Percentiles rank a stretch among this genome's conserved stretches.
These are phyloP conservation scores for Panicum virgatum DNA, from an alignment of 202 grass and related monocot species.

Conservation along the genomic window DNA sequence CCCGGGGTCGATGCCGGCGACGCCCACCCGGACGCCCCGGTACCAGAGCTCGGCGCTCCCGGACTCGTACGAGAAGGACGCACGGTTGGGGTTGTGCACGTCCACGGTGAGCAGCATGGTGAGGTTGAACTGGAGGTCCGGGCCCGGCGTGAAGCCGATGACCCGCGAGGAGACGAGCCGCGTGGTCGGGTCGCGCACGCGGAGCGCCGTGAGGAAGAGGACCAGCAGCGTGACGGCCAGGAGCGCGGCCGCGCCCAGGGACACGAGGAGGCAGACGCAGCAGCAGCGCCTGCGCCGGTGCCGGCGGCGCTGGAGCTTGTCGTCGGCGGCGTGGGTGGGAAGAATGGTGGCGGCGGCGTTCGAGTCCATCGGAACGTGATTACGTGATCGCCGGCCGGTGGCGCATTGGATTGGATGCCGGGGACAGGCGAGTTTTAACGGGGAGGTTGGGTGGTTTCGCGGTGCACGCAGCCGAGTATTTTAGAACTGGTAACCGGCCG, in stretches of 20 bases:
- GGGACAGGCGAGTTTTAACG: not conserved
- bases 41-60: slow-evolving; percentile 46
- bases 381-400: too few relatives aligned
- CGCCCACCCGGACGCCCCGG: slow-evolving; percentile 44
- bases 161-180: slow-evolving; percentile 36
- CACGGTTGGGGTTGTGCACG: slow-evolving; percentile 65
- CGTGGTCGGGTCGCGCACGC: slow-evolving; percentile 44
- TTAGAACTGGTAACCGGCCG: not conserved
- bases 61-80: slow-evolving; percentile 45
- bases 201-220: slow-evolving; percentile 57
- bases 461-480: too few relatives aligned
- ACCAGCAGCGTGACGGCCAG: slow-evolving; percentile 33
- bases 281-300: slow-evolving; percentile 23
- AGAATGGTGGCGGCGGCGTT: not conserved
- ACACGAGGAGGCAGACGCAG: slow-evolving; percentile 22
- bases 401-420: not conserved
- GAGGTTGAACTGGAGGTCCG: slow-evolving; percentile 46
- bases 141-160: slow-evolving; percentile 21
- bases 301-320: not conserved
- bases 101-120: slow-evolving; percentile 49
- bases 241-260: slow-evolving; percentile 19
- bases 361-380: not conserved
- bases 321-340: not conserved
- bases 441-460: not conserved
- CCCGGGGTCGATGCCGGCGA: slow-evolving; percentile 49